Evolutionary conservation across 1,139 yeast genomes (phyloP), one percentile per base, ranked within the genome.

Genomic region (Blastobotrys ciferrii): DNA sequence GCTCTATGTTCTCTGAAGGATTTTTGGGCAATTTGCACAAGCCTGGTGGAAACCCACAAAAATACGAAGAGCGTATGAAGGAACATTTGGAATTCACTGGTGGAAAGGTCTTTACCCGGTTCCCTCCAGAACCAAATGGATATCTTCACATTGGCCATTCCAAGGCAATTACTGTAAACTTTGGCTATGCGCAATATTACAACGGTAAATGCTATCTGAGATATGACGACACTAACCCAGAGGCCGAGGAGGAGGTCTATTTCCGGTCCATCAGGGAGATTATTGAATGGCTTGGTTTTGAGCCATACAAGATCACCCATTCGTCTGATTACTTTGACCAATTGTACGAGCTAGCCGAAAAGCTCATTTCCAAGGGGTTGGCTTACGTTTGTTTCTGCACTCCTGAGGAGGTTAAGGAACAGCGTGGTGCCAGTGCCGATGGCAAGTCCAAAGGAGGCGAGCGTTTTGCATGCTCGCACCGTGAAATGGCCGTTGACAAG

Each of bases 111-210:
- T 82, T 78, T 62, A 94, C 98, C 1, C 81, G 99, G 74, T 92
- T 92, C 82, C 98, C 98, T 58, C 95, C 95, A 55, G 85, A 80
- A 69, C 85, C 85, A 47, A 86, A 95, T 73, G 98, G 98, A 75
- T 91, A 88, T 71, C 78, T 92, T 68, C 92, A 84, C 79, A 92
- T 84, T 72, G 98, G 98, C 61, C 98, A 92, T 67, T 97, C 96
- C 55, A 92, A 92, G 72, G 98, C 98, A 49, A 98, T 98, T 48
- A 76, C 92, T 54, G 78, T 92, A 65, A 92, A 92, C 75, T 94
- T 91, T 73, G 91, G 88, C 73, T 91, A 91, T 73, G 98, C 98
- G 48, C 84, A 87, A 61, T 84, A 81, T 63, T 91, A 89, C 76
- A 85, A 91, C 63, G 98, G 98, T 67, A 91, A 91, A 71, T 78